A percentile compares a stretch with the other conserved stretches of the same genome.
Evolutionary conservation across 1,139 yeast genomes (phyloP).

Genomic region (Protomyces arabidopsidicola): DNA sequence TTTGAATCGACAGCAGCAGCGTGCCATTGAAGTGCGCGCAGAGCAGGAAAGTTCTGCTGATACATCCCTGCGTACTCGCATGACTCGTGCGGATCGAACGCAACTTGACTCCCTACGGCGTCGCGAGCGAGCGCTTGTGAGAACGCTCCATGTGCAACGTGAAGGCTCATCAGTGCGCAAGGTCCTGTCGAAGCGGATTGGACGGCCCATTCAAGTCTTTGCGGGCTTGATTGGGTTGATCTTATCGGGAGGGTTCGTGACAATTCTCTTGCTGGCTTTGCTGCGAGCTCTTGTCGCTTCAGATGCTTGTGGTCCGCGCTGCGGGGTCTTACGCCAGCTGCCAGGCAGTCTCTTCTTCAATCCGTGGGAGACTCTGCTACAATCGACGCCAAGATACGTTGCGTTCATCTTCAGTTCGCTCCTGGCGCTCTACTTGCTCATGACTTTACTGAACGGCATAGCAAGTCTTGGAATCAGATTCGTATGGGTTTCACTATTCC

Average conservation of each 20-base stretch:
- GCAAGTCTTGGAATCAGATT: slow-evolving; percentile 34
- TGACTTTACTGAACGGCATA: slow-evolving; percentile 32
- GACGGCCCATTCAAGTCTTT: slow-evolving; percentile 30
- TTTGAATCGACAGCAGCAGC: slow-evolving; percentile 34
- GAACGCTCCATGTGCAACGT: slow-evolving; percentile 31
- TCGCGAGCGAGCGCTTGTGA: slow-evolving; percentile 34
- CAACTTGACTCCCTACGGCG: slow-evolving; percentile 34
- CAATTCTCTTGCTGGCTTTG: slow-evolving; percentile 31
- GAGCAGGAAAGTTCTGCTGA: slow-evolving; percentile 19
- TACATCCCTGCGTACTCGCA: slow-evolving; percentile 23
- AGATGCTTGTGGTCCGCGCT: slow-evolving; percentile 30
- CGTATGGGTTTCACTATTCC: slow-evolving; percentile 33
- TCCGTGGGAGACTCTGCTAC: slow-evolving; percentile 4
- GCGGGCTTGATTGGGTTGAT: slow-evolving; percentile 30
- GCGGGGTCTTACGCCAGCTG: slow-evolving; percentile 28
- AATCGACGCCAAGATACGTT: background rate
- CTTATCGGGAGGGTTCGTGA: slow-evolving; percentile 28
- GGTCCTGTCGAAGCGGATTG: slow-evolving; percentile 30
- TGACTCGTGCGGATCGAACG: slow-evolving; percentile 34
- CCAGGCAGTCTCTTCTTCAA: slow-evolving; percentile 12
- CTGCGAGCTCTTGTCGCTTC: slow-evolving; percentile 1
- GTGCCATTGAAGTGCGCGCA: slow-evolving; percentile 34
- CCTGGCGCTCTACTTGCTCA: slow-evolving; percentile 32
- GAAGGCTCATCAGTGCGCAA: slow-evolving; percentile 17
- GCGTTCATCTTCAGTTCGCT: slow-evolving; percentile 30